A percentile compares a stretch with the other conserved stretches of the same genome.
phyloP scores from a whole-genome alignment of 345 rosid species.

The Gossypium sturtianum region DNA sequence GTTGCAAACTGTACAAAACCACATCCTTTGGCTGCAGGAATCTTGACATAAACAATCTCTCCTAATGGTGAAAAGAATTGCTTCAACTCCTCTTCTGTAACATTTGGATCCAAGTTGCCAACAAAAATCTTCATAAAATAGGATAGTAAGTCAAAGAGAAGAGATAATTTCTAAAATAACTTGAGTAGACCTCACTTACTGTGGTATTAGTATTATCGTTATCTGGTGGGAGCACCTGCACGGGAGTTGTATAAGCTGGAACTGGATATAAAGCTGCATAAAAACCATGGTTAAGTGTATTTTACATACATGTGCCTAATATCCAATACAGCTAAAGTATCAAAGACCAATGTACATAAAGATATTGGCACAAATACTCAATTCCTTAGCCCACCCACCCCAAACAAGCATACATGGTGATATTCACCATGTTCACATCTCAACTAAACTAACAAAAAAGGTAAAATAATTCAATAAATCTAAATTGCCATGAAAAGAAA shows the following conservation, averaged over 20 bases:
- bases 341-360: not conserved
- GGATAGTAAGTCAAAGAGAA: slow-evolving; percentile 18
- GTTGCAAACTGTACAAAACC: slow-evolving; percentile 76
- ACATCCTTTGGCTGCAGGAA: slow-evolving; percentile 82
- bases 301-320: not conserved
- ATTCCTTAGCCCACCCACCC: not conserved
- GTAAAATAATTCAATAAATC: not conserved
- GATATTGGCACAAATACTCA: not conserved
- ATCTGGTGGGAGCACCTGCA: slow-evolving; percentile 57
- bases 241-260: slow-evolving; percentile 57
- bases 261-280: slow-evolving; percentile 59
- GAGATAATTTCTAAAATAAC: slow-evolving; percentile 3
- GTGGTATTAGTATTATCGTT: slow-evolving; percentile 75
- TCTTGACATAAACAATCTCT: slow-evolving; percentile 69
- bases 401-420: not conserved
- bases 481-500: not conserved
- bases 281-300: slow-evolving; percentile 11
- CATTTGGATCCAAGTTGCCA: slow-evolving; percentile 77
- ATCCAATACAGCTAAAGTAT: not conserved
- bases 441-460: not conserved
- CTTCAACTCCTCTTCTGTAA: slow-evolving; percentile 82
- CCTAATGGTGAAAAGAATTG: slow-evolving; percentile 68
- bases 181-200: slow-evolving; percentile 28
- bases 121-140: slow-evolving; percentile 56
- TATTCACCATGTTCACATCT: not conserved